Base-by-base conservation (phyloP, 2,329 filamentous ascomycete genomes). In the Tympanopsis confertula region DNA sequence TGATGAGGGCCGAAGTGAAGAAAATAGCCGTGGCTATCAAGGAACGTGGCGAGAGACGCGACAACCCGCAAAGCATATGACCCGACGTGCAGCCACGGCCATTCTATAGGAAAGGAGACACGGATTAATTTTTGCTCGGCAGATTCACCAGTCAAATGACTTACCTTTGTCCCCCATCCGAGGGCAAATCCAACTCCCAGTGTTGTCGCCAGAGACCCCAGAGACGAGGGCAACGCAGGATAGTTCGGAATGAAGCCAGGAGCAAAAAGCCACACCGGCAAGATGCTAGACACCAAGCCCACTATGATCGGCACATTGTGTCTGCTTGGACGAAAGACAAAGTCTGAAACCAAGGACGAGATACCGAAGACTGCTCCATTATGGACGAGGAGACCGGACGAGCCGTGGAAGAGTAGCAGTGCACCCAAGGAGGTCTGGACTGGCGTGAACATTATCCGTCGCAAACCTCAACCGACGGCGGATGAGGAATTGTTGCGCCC, bases 391-490 rank as follows among this genome's bases (percentile, higher is more conserved):
- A 71, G 55, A 15, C 61, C 58, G 15, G 63, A 64, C 1, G 67
- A 67, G 33, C 64, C 59, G 46, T 69, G 64, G 40, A 66, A 66
- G 36, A 72, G 56, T 38, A 72, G 50, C 12, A 71, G 37, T 2
- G 68, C 66, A 14, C 68, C 68, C 10, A 71, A 47, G 4, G 62
- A 59, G 13, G 68, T 69, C 44, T 71, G 61, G 19, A 71, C 38
- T 0, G 68, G 67, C 1, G 68, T 71, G 45, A 72, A 71, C 68
- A 72, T 71, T 30, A n/a, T n/a, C n/a, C n/a, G n/a, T n/a, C n/a
- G n/a, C n/a, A n/a, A n/a, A n/a, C n/a, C n/a, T n/a, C n/a, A n/a
- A n/a, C n/a, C n/a, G n/a, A n/a, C n/a, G n/a, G n/a, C n/a, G n/a
- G n/a, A n/a, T n/a, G n/a, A n/a, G n/a, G n/a, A n/a, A n/a, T n/a